Base-by-base conservation (phyloP, 106 monocot species). In the Dendrobium chrysotoxum region DNA sequence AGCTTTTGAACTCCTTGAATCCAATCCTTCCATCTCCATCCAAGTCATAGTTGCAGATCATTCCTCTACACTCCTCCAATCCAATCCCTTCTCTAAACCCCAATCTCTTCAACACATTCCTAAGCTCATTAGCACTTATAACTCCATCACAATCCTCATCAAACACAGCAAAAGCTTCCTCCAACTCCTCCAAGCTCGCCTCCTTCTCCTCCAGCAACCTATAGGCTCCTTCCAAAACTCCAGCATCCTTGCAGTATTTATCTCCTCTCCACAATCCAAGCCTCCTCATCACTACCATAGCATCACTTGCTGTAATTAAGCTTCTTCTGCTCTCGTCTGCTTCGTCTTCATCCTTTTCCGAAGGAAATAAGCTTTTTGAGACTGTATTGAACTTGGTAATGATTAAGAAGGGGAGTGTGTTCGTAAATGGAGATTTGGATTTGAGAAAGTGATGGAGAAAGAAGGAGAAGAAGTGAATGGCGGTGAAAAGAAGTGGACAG, bases 141-240 rank as follows among this genome's bases (percentile, higher is more conserved):
- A 80, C 86, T 41, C 88, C 91, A 57, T 91, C 86, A 25, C 84
- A 84, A 45, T 88, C 78, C 76, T 75, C 71, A 54, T 91, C 88
- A 58, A 85, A 91, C 75, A 91, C 91, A 7, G 23, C 26, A 79
- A 91, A 91, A 21, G 91, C 91, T 53, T 72, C 58, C 72, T 50
- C 18, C 82, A 88, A 53, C 54, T 91, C 91, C 7, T 73, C 78
- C 75, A 84, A 23, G 53, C 82, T 82, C 65, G 88, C 91, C 9
- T 78, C 82, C 77, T 91, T 86, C 83, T 86, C 80, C 39, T 91
- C 91, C 78, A 74, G 26, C 58, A 87, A 28, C 10, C n/a, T 11
- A 53, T 25, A 39, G 2, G 75, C 74, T 38, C 54, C 55, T 31
- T 28, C 31, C 17, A 75, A 54, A 41, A 70, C 30, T 30, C 18